Base-by-base conservation (phyloP, 2,329 filamentous ascomycete species). In the Aspergillus intermedius region DNA sequence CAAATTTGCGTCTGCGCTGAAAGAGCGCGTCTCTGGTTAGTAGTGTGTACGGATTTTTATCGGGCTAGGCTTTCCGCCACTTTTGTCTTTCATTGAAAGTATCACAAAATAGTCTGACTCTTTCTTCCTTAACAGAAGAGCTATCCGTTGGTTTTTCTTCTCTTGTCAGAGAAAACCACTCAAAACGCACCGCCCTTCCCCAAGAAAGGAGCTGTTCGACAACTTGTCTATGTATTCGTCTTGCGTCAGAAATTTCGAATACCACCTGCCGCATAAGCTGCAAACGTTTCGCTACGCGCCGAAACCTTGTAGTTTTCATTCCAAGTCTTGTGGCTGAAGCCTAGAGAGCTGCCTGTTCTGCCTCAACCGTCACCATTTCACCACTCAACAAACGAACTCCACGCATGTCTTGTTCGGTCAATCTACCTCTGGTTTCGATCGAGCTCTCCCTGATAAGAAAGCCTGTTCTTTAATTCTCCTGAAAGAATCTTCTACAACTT, bases 181-280 rank as follows among this genome's bases (percentile, higher is more conserved):
- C n/a, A 61, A 59, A 57, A 30, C 25, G 25, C 25, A 30, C 25
- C 25, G 25, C 25, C 25, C 25, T 30, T 10, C 25, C 25, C 23
- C 5, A n/a, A 40, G 7, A n/a, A 56, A 58, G 57, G 54, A 58
- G 55, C 59, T 55, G 54, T 42, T 59, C 56, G 69, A 65, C 62
- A 64, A 68, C 61, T 77, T 86, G 89, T 95, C 87, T 94, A 95
- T 95, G 90, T 95, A 95, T 95, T 90, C 90, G 88, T 86, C 88
- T 88, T 86, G 87, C 84, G 82, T 82, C 83, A 83, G 87, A 87
- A 84, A 89, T 84, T 90, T 88, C 84, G 88, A 85, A 88, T 86
- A 91, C 85, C 84, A 86, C 78, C 84, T 85, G 82, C 88, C 88
- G 80, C 83, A 88, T 80, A 88, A 89, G 87, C 88, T 94, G 87